Evolutionary conservation across 75 land plant genomes (phyloP), one percentile per base, ranked within the genome.

Genomic region (Selaginella moellendorffii): DNA sequence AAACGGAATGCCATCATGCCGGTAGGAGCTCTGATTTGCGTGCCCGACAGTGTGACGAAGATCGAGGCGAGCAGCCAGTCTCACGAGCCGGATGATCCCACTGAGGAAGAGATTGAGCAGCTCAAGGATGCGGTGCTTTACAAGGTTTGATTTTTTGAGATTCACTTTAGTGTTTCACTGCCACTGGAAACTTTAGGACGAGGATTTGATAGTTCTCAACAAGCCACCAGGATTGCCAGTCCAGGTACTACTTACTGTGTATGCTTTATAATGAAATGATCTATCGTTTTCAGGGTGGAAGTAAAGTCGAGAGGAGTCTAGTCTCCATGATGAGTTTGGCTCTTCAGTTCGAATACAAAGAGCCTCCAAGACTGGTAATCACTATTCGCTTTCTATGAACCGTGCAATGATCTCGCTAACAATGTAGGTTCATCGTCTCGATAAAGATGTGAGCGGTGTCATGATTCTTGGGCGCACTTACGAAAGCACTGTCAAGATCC

Each of bases 161-260:
- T 36, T 5, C 14, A 36, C 14, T 14, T 36, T 5, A 5, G 14
- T 14, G 14, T 36, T 5, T 5, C 46, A 36, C 14, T 5, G 46
- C 46, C 14, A 36, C 5, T 36, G 46, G 14, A 5, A 36, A 36
- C 14, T 36, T 36, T 36, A 90, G 96, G 96, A 90, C 78, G 26
- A 78, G 28, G 81, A 83, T 2, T 79, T 90, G 17, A 74, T 90
- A 56, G 84, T 80, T 22, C 21, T 90, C 54, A 90, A 90, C 58
- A 90, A 90, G 66, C 96, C 96, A 51, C 78, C 76, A 52, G 96
- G 96, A 14, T 31, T 90, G 77, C 83, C 96, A 26, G 91, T 86
- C 27, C 96, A 90, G 83, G 90, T 86, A n/a, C n/a, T 36, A 36
- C 14, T 36, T 36, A 36, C 5, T 36, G 46, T 36, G 10, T 36